A percentile compares a stretch with the other conserved stretches of the same genome.
These are phyloP conservation scores for Penicillium malachiteum DNA, from an alignment of 495 filamentous ascomycete genomes.

Conservation along the genomic window DNA sequence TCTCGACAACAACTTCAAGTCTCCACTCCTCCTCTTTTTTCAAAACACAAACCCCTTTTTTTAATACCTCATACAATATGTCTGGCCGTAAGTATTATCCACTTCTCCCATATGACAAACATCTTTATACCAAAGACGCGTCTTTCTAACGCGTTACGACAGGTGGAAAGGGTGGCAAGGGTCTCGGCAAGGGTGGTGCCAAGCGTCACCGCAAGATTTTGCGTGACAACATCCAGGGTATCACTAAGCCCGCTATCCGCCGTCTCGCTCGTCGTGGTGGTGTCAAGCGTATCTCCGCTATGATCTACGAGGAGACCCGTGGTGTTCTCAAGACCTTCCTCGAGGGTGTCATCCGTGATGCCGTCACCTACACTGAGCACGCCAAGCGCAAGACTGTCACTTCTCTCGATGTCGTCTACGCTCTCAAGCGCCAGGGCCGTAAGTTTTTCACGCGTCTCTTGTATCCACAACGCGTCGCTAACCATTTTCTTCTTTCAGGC, in stretches of 20 bases:
- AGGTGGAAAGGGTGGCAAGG: conserved; percentile 98
- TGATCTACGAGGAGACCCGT: conserved; percentile 99
- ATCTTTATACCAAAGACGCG: conserved; percentile 14
- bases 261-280: conserved; percentile 99
- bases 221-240: conserved; percentile 97
- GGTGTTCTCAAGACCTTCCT: conserved; percentile 99
- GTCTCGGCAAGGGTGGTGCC: conserved; percentile 93
- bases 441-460: conserved; percentile 25
- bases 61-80: conserved; percentile 51
- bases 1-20: conserved; percentile 6
- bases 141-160: conserved; percentile 42
- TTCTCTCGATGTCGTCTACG: conserved; percentile 95
- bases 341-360: conserved; percentile 99
- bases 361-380: conserved; percentile 98
- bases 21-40: conserved; percentile 37
- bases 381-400: conserved; percentile 99
- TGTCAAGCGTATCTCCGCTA: conserved; percentile 99
- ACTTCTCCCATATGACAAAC: background rate
- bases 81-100: conserved; percentile 63
- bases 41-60: conserved; percentile 13
- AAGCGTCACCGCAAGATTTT: conserved; percentile 98
- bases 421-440: conserved; percentile 95
- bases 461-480: conserved; percentile 19
- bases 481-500: conserved; percentile 30
- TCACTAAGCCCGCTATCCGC: conserved; percentile 99